These are phyloP conservation scores for Penicillium chermesinum DNA, from an alignment of 495 filamentous ascomycete genomes.

Conservation along the genomic window DNA sequence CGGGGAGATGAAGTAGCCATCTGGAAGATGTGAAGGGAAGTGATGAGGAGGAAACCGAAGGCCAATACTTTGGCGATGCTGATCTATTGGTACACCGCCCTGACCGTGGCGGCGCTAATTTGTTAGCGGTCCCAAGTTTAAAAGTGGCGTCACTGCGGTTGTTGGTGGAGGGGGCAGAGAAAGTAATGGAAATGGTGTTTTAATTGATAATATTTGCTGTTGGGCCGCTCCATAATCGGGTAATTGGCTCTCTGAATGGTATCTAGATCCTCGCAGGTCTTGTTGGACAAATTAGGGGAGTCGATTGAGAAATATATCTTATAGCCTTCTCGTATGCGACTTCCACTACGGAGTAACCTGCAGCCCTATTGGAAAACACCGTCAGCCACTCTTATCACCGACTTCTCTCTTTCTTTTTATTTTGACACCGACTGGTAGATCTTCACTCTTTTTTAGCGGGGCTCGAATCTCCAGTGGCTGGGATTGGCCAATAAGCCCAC, in stretches of 20 bases:
- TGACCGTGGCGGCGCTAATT: too few relatives aligned
- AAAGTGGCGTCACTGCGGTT: not conserved
- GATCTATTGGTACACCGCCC: not conserved
- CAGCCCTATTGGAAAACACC: too few relatives aligned
- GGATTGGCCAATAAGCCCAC: not conserved
- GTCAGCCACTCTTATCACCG: not conserved
- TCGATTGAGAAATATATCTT: not conserved
- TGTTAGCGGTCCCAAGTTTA: too few relatives aligned
- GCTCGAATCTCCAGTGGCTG: not conserved
- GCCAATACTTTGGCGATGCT: not conserved
- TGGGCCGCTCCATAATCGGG: not conserved
- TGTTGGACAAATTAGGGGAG: not conserved
- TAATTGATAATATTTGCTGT: not conserved
- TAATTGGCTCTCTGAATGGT: not conserved
- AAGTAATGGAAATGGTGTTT: not conserved
- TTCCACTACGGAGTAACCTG: too few relatives aligned
- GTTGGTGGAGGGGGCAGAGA: not conserved
- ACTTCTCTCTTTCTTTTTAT: too few relatives aligned
- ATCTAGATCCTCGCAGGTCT: not conserved
- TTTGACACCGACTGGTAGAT: not conserved
- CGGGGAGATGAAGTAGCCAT: slow-evolving; percentile 46
- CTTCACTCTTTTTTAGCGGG: not conserved
- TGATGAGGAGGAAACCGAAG: not conserved
- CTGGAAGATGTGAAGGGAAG: not conserved
- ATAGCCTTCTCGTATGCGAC: too few relatives aligned